Base-by-base conservation (phyloP, 1,284 basidiomycete species). In the Pisolithus thermaeus region DNA sequence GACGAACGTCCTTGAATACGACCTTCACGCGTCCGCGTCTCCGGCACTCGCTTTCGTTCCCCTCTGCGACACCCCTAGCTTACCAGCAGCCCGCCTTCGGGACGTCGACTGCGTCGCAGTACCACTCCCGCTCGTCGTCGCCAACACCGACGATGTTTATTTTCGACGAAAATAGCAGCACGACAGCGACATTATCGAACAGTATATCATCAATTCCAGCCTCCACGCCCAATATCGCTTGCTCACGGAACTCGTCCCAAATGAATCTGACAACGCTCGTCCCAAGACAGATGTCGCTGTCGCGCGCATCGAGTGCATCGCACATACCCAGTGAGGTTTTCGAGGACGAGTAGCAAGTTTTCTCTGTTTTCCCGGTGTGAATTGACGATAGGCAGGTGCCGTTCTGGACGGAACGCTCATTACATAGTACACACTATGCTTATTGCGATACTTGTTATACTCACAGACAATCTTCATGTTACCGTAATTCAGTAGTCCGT, bases 161-260 rank as follows among this genome's bases (percentile, higher is more conserved):
- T 7, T 46, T 46, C 9, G 47, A 48, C 39, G 47, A 28, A 5
- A 39, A 69, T 3, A 60, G 12, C 60, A 9, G 70, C 44, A 54
- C 63, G 14, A 40, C 48, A 36, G 30, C 45, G 47, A 55, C 51
- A 54, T 25, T 49, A 36, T 53, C 50, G 14, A 51, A 54, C 23
- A 53, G 52, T 14, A 37, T 52, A 18, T 46, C 57, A 11, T 62
- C 61, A 1, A 44, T 62, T 25, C 55, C 59, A 22, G 56, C 42
- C 7, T 23, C 27, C 8, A 25, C 42, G 14, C 42, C 52, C 38
- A 56, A 72, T 50, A 66, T 66, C 5, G 68, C 79, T 48, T 77
- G 84, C 25, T 86, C 84, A 56, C 72, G 81, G 56, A 87, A 84
- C 56, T 74, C 74, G 7, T 87, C 84, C 1, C 77, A 83, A 62